Base-by-base conservation (phyloP, 805 yeast genomes). In the Blastobotrys terrestris region DNA sequence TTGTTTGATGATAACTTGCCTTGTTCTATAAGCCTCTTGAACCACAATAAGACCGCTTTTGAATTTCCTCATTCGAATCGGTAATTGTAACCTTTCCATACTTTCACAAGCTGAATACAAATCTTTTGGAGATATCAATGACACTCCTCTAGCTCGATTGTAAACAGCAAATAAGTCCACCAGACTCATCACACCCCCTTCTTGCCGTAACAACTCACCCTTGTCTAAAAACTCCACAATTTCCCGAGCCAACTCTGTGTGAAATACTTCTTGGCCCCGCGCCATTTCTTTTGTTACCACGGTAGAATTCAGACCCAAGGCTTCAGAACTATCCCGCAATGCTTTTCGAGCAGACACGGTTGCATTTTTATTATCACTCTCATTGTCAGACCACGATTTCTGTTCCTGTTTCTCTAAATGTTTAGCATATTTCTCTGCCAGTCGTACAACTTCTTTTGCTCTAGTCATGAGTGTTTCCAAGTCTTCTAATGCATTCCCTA, bases 401-500 rank as follows among this genome's bases (percentile, higher is more conserved):
- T 26, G 35, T 15, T 59, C 61, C 46, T 56, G 60, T 31, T 48
- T 44, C 31, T 58, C 61, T 11, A 68, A 46, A 39, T 66, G 59
- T 41, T 59, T 54, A 6, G 69, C 70, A 53, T 70, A 64, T 2
- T 66, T 60, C 48, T 68, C 67, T 19, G 77, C 84, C 26, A 90
- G 66, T 39, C 72, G 69, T 19, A 84, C 78, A 49, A 91, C 76
- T 54, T 89, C 91, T 58, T 79, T 79, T 1, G 91, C 95, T 59
- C 86, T 79, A n/a, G 80, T 75, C 83, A 87, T 84, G 50, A 90
- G 71, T 44, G 83, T 83, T 55, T 85, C 84, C 46, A 91, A 69
- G 66, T 89, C 97, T 44, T 81, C 84, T 41, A 91, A 68, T 0
- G 97, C 89, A 44, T 77, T 77, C 39, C 78, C 78, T 53, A 91